phyloP scores from a whole-genome alignment of 305 asterid genomes.

The Fraxinus ornus region DNA sequence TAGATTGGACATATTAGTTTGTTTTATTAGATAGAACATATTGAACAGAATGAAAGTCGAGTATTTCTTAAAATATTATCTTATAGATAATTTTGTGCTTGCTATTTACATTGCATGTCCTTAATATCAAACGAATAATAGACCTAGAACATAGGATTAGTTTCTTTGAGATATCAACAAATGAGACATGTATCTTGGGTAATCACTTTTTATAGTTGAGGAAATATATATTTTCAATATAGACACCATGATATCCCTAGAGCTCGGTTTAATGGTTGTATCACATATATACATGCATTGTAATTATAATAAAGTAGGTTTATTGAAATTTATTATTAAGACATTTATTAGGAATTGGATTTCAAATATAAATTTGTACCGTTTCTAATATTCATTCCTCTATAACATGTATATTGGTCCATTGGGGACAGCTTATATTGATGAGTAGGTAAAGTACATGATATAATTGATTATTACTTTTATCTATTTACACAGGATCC shows the following conservation, averaged over 20 bases:
- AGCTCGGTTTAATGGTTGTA: not conserved
- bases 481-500: not conserved
- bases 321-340: not conserved
- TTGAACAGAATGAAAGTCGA: too few relatives aligned
- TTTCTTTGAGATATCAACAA: not conserved
- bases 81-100: too few relatives aligned
- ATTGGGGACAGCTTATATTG: too few relatives aligned
- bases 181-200: not conserved
- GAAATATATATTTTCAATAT: not conserved
- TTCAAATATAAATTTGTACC: not conserved
- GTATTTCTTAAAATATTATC: too few relatives aligned
- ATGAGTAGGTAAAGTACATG: too few relatives aligned
- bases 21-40: too few relatives aligned
- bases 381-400: not conserved
- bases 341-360: not conserved
- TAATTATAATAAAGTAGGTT: not conserved
- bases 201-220: not conserved
- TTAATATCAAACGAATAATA: too few relatives aligned
- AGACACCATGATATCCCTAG: not conserved
- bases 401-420: too few relatives aligned
- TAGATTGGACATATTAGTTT: too few relatives aligned
- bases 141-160: too few relatives aligned
- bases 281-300: not conserved
- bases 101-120: too few relatives aligned
- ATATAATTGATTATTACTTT: not conserved